These are phyloP conservation scores for Manihot esculenta DNA, from an alignment of 441 rosid genomes.

Conservation along the genomic window DNA sequence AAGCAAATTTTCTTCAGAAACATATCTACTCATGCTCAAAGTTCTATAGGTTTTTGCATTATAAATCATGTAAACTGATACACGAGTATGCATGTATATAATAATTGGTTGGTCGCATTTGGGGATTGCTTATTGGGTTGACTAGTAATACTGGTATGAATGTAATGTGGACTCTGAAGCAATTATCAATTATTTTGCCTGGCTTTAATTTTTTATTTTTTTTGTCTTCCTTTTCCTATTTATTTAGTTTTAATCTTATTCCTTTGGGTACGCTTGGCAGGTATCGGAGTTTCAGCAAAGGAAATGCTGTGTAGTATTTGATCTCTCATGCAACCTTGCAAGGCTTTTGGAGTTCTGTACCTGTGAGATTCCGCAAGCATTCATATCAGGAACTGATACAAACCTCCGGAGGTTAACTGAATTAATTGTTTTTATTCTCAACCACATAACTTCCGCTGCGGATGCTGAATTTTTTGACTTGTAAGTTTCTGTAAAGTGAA, in stretches of 20 bases:
- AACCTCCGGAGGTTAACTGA: conserved; percentile 94
- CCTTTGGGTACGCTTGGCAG: conserved; percentile 34
- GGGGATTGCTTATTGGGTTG: neutral
- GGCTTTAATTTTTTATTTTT: too few species aligned
- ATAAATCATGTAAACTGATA: too few species aligned
- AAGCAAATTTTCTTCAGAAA: neutral
- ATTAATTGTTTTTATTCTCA: conserved; percentile 77
- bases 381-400: conserved; percentile 78
- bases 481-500: conserved; percentile 59
- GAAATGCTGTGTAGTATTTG: conserved; percentile 88
- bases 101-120: too few species aligned
- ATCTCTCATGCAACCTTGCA: conserved; percentile 92
- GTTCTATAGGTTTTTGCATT: too few species aligned
- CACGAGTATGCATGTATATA: neutral
- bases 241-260: conserved; percentile 8
- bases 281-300: conserved; percentile 81
- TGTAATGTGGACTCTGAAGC: neutral
- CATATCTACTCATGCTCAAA: neutral
- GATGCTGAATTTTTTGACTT: conserved; percentile 91
- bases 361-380: conserved; percentile 78
- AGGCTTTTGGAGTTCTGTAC: conserved; percentile 96
- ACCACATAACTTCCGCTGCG: conserved; percentile 75
- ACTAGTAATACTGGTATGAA: neutral
- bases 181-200: neutral
- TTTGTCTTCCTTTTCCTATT: neutral